Conservation (phyloP, 805 yeast species). For the Kazachstania viticola region DNA sequence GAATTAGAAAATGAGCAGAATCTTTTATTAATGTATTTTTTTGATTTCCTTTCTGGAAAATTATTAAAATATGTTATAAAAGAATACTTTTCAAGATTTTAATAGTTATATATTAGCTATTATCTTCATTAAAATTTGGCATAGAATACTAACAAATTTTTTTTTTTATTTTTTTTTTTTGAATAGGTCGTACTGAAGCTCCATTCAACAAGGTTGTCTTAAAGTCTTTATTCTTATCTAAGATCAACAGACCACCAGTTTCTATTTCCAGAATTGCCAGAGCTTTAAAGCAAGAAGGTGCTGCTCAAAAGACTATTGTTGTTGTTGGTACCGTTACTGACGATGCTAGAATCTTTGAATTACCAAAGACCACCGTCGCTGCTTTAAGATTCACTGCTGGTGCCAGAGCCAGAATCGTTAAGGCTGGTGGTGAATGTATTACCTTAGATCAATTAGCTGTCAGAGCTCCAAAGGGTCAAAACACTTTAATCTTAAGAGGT, state of each 20-base stretch:
- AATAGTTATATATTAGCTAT: no score
- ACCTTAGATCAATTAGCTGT: conserved; percentile 98
- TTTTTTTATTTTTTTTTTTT: no score
- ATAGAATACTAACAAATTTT: conserved; percentile 27
- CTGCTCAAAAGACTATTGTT: conserved; percentile 85
- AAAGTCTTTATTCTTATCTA: conserved; percentile 89
- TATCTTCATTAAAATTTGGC: no score
- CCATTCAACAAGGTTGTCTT: conserved; percentile 97
- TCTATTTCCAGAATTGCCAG: conserved; percentile 84
- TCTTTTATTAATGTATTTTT: conserved; percentile 12
- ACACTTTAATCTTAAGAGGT: conserved; percentile 97
- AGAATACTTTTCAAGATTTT: no score
- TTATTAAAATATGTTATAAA: no score
- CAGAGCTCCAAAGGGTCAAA: conserved; percentile 98
- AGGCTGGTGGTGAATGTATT: conserved; percentile 99
- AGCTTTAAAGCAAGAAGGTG: conserved; percentile 73
- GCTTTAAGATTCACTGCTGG: conserved; percentile 99
- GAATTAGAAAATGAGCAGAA: conserved; percentile 56
- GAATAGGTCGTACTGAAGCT: conserved; percentile 91
- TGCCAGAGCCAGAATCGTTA: conserved; percentile 93
- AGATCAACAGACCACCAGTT: conserved; percentile 99
- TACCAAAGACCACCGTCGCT: conserved; percentile 97
- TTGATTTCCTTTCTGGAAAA: conserved; percentile 3
- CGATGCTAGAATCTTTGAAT: conserved; percentile 83
- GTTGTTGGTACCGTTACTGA: conserved; percentile 99